phyloP scores from a whole-genome alignment of 1,284 basidiomycete species.

The Pseudozyma tsukubaensis region DNA sequence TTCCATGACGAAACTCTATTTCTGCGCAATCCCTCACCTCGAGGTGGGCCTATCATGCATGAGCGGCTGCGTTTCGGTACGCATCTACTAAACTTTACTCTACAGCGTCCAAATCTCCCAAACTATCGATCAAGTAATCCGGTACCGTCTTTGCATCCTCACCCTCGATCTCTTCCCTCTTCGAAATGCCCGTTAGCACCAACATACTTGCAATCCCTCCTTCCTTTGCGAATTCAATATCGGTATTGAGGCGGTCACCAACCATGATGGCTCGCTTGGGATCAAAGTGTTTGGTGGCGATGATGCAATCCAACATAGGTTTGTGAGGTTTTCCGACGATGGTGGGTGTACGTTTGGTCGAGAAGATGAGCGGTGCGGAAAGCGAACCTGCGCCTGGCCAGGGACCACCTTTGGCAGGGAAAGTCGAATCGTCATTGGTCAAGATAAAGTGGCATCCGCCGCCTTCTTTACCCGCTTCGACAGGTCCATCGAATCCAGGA shows the following conservation, averaged over 20 bases:
- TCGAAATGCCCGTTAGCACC: conserved; percentile 82
- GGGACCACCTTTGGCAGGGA: conserved; percentile 81
- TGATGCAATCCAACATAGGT: conserved; percentile 94
- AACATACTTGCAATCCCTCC: conserved; percentile 87
- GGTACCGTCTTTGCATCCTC: conserved; percentile 70
- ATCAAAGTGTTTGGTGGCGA: conserved; percentile 78
- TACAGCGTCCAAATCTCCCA: conserved; percentile 61
- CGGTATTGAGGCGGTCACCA: conserved; percentile 93
- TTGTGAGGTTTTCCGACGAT: conserved; percentile 90
- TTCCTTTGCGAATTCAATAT: conserved; percentile 88
- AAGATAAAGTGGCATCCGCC: conserved; percentile 85
- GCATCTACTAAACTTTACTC: conserved; percentile 7
- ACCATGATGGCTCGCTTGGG: conserved; percentile 89
- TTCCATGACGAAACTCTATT: conserved; percentile 9
- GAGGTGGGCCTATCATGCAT: neutral
- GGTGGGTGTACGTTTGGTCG: conserved; percentile 77
- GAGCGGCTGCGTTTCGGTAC: no score
- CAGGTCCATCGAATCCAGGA: conserved; percentile 48
- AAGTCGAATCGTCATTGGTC: conserved; percentile 93
- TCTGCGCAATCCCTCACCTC: no score
- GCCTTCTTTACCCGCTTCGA: conserved; percentile 73
- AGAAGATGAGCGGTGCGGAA: conserved; percentile 82
- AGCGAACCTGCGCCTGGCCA: conserved; percentile 85
- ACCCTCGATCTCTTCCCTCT: conserved; percentile 70
- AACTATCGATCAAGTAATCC: conserved; percentile 59